A percentile compares a stretch with the other conserved stretches of the same genome.
phyloP scores from a whole-genome alignment of 2,329 filamentous ascomycete genomes.

The Sclerotinia sclerotiorum region DNA sequence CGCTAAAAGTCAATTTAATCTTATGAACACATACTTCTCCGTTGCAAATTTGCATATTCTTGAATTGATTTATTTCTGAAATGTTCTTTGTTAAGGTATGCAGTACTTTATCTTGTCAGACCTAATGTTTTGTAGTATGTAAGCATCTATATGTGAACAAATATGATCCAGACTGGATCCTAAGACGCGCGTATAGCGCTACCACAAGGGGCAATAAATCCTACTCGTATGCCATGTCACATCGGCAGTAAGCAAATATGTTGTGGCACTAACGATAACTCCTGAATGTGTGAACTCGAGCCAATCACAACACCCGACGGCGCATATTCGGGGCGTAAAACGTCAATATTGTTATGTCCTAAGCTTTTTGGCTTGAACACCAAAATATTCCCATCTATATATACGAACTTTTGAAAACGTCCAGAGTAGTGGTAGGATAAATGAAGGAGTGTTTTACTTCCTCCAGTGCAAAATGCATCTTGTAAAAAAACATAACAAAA shows the following conservation, averaged over 20 bases:
- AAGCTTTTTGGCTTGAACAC: constrained; percentile 3
- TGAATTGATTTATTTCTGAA: not conserved
- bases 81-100: not conserved
- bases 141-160: not conserved
- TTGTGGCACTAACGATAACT: not conserved
- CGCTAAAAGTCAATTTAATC: constrained; percentile 40
- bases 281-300: constrained; percentile 3
- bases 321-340: constrained; percentile 2
- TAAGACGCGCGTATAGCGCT: not conserved
- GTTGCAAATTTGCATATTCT: not conserved
- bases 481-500: not conserved
- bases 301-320: not conserved
- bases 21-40: constrained; percentile 34
- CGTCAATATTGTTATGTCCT: not conserved
- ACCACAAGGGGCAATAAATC: not conserved
- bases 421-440: not conserved
- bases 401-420: not conserved
- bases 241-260: not conserved
- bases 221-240: not conserved
- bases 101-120: not conserved
- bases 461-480: not conserved
- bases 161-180: no score
- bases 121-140: no score
- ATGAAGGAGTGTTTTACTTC: not conserved
- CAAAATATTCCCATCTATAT: not conserved